Conservation (phyloP, 2,329 filamentous ascomycete genomes). For the Colletotrichum sp. region DNA sequence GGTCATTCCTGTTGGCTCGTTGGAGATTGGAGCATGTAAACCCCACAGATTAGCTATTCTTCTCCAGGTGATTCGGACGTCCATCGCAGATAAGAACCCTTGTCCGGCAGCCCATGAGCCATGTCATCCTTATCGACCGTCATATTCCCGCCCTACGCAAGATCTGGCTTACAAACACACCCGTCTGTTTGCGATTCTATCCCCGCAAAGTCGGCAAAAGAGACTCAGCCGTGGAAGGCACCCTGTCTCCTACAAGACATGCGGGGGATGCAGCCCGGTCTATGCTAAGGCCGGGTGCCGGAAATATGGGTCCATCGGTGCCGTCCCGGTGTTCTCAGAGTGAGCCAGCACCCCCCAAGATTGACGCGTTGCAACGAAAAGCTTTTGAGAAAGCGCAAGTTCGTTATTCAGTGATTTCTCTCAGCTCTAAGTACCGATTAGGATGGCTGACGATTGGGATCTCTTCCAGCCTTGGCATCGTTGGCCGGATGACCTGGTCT, state of each 20-base stretch:
- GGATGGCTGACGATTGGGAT: neutral
- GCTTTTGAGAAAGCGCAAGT: rapidly evolving
- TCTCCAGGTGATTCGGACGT: neutral
- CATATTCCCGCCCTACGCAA: neutral
- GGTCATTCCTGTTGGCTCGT: neutral
- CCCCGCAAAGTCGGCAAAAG: neutral
- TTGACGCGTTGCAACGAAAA: neutral
- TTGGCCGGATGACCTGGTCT: neutral
- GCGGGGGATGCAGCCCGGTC: neutral
- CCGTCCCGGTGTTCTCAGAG: neutral
- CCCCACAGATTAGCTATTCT: neutral
- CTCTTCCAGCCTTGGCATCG: neutral
- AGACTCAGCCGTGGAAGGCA: neutral
- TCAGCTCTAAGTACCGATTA: neutral
- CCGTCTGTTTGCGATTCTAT: neutral
- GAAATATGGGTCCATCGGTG: rapidly evolving
- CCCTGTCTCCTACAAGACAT: no score
- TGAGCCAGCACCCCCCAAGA: neutral
- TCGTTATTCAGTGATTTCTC: neutral
- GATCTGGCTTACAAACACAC: neutral
- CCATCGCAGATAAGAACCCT: neutral
- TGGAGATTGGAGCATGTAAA: neutral
- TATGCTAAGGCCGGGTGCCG: neutral
- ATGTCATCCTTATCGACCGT: neutral
- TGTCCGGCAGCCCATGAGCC: neutral